Base-by-base conservation (phyloP, 1,139 yeast species). In the Debaryomyces udenii region DNA sequence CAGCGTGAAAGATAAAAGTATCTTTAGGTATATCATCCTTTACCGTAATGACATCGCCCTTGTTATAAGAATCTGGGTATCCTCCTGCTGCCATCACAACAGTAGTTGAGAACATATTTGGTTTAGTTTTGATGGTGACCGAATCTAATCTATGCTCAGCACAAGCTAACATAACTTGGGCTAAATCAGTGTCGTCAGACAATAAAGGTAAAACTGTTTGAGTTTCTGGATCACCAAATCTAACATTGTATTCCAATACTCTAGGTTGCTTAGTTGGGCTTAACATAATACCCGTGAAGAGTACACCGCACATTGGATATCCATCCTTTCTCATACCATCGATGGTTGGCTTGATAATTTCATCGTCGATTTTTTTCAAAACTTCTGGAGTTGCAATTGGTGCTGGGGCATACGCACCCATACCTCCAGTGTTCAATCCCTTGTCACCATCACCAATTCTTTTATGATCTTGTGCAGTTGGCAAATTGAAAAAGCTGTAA, bases 401-500 rank as follows among this genome's bases (percentile, higher is more conserved):
- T 6, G 98, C 96, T 36, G 99, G 99, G 3, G 98, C 95, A 59
- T 94, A 94, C 13, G 99, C 96, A 49, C 99, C 99, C 99, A 94
- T 94, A 49, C 99, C 99, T 51, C 99, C 99, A 39, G 99, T 94
- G 70, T 94, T 94, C 50, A 91, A 76, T 27, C 99, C 99, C 38
- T 81, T 72, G 62, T 94, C 99, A 46, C 91, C 93, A 56, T 94
- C 90, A 42, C 96, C 95, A 54, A 86, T 78, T 65, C 99, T 84
- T 72, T 94, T 94, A 68, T 94, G 99, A 62, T 94, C 99, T 68
- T 94, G 99, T 24, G 99, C 97, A 31, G 98, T 89, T 29, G 99
- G 99, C 45, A 94, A 78, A 61, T 89, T 93, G 63, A 83, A 80
- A 59, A 84, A 84, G 9, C 95, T 81, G 72, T 94, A 93, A 39